These are phyloP conservation scores for Neofusicoccum umdonicola DNA, from an alignment of 2,329 filamentous ascomycete genomes.

Conservation along the genomic window DNA sequence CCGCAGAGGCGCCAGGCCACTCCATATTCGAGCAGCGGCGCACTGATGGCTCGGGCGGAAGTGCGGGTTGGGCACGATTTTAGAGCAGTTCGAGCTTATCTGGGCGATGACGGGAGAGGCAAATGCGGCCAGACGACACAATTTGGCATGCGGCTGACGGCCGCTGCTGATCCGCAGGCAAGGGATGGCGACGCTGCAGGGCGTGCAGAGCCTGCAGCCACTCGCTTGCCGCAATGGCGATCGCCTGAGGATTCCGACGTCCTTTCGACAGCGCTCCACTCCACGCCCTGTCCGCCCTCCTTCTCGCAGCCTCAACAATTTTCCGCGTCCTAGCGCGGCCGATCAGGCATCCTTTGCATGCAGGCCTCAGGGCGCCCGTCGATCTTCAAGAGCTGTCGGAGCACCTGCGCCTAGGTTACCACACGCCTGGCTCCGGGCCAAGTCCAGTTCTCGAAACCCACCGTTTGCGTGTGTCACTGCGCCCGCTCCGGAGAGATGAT, in stretches of 20 bases:
- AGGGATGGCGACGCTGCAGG: neutral
- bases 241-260: neutral
- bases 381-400: too few relatives aligned
- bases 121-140: neutral
- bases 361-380: too few relatives aligned
- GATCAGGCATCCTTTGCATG: too few relatives aligned
- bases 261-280: neutral
- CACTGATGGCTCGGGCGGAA: neutral
- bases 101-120: neutral
- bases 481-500: too few relatives aligned
- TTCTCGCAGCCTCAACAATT: neutral
- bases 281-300: neutral
- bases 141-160: neutral
- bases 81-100: too few relatives aligned
- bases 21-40: neutral
- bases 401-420: too few relatives aligned
- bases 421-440: too few relatives aligned
- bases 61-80: neutral
- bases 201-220: too few relatives aligned
- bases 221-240: neutral
- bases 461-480: too few relatives aligned
- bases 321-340: too few relatives aligned
- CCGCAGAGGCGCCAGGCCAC: neutral
- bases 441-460: too few relatives aligned
- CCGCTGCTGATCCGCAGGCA: neutral